phyloP scores from a whole-genome alignment of 345 rosid genomes.

The Gynandropsis gynandra region DNA sequence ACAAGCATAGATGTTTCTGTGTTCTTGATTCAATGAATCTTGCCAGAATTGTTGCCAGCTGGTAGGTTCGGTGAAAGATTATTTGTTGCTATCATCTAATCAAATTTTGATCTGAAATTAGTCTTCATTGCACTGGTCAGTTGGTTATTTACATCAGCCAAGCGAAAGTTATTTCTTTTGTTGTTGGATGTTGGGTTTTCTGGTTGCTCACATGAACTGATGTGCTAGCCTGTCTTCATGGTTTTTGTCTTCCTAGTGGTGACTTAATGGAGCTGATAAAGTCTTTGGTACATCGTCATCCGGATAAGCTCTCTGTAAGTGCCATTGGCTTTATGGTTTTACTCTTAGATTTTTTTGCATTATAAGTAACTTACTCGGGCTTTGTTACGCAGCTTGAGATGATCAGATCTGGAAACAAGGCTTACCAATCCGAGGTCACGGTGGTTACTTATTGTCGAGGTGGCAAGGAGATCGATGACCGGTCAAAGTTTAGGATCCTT shows the following conservation, averaged over 20 bases:
- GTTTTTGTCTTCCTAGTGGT: conserved; percentile 35
- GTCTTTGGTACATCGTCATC: conserved; percentile 64
- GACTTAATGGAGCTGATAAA: conserved; percentile 58
- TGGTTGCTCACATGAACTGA: not conserved
- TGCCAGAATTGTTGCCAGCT: not conserved
- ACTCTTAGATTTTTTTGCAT: not conserved
- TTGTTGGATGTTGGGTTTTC: not conserved
- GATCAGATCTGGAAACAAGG: conserved; percentile 52
- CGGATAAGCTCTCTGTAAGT: conserved; percentile 60
- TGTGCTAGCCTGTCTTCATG: not conserved
- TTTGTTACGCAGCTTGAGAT: conserved; percentile 45
- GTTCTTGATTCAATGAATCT: not conserved
- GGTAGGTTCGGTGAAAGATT: not conserved
- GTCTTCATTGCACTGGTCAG: not conserved
- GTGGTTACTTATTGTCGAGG: conserved; percentile 60
- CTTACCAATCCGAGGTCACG: conserved; percentile 56
- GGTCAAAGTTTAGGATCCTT: conserved; percentile 80
- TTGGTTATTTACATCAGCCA: not conserved
- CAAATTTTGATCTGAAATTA: not conserved
- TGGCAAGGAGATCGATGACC: conserved; percentile 36
- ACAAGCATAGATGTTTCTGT: no score
- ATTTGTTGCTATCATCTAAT: not conserved
- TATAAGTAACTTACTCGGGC: not conserved
- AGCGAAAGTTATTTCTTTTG: not conserved
- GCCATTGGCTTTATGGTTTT: not conserved